A percentile compares a stretch with the other conserved stretches of the same genome.
Evolutionary conservation across 345 rosid species (phyloP).

Genomic region (Diplotaxis tenuifolia): DNA sequence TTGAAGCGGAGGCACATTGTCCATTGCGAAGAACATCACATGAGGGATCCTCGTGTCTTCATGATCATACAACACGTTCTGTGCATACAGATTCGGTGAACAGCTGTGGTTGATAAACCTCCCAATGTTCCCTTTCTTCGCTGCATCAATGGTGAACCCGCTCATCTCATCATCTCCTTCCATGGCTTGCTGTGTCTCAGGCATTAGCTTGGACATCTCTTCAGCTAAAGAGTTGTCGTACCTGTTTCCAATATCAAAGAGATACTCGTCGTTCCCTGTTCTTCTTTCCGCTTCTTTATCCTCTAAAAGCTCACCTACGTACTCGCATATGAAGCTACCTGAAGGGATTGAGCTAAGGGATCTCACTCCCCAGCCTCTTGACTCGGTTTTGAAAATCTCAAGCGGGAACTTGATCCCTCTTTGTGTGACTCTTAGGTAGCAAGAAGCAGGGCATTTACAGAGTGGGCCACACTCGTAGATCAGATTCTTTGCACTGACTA

Average conservation of each 20-base stretch:
- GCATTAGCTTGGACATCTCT: constrained; percentile 52
- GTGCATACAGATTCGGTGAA: constrained; percentile 91
- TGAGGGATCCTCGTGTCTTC: constrained; percentile 75
- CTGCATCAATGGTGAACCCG: constrained; percentile 86
- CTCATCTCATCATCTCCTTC: constrained; percentile 36
- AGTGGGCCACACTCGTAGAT: constrained; percentile 84
- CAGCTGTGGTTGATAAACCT: constrained; percentile 92
- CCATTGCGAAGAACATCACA: constrained; percentile 80
- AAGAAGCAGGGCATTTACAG: constrained; percentile 75
- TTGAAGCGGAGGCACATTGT: constrained; percentile 85
- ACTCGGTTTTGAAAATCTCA: constrained; percentile 76
- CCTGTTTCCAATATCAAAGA: constrained; percentile 75
- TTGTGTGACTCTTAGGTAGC: constrained; percentile 77
- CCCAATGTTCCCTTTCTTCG: constrained; percentile 62
- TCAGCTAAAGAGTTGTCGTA: constrained; percentile 47
- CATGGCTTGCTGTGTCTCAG: constrained; percentile 34
- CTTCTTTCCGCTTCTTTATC: constrained; percentile 79
- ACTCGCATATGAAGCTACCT: constrained; percentile 88
- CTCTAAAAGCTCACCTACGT: constrained; percentile 74
- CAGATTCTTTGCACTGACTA: constrained; percentile 57
- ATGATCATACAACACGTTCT: constrained; percentile 76
- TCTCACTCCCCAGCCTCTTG: constrained; percentile 94
- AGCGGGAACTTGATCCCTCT: constrained; percentile 68
- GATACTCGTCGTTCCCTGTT: constrained; percentile 76
- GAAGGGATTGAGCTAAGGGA: constrained; percentile 69